These are phyloP conservation scores for Raphanus hybrid DNA, from an alignment of 441 rosid genomes.

Conservation along the genomic window DNA sequence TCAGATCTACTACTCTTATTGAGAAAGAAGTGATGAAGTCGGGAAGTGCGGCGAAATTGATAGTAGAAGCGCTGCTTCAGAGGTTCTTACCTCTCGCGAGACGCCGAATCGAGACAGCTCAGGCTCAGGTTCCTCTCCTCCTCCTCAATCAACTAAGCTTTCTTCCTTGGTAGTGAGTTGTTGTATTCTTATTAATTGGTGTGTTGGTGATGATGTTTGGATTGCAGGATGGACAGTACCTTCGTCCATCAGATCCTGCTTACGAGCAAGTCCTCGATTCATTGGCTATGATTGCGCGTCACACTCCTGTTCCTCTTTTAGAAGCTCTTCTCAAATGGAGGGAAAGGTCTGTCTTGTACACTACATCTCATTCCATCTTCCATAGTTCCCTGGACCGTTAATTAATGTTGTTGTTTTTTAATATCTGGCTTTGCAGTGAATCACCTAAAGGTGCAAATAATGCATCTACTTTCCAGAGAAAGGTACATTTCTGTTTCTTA, in stretches of 20 bases:
- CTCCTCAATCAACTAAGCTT: background rate
- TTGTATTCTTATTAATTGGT: background rate
- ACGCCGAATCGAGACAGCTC: constrained; percentile 99
- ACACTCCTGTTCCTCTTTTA: constrained; percentile 95
- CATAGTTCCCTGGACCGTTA: background rate
- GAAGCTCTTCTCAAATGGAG: constrained; percentile 99
- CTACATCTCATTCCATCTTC: background rate
- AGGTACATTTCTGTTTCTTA: constrained; percentile 56
- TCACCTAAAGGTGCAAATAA: constrained; percentile 99
- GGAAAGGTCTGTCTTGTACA: constrained; percentile 78
- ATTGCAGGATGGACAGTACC: constrained; percentile 94
- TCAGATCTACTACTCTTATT: constrained; percentile 6
- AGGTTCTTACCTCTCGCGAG: constrained; percentile 98
- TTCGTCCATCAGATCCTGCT: constrained; percentile 97
- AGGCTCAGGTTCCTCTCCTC: constrained; percentile 79
- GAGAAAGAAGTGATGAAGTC: constrained; percentile 65
- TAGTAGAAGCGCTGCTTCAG: constrained; percentile 96
- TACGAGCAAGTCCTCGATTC: constrained; percentile 98
- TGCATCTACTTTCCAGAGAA: constrained; percentile 98
- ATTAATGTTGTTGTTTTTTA: too few species aligned
- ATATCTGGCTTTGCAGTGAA: constrained; percentile 70
- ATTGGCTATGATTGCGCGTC: constrained; percentile 98
- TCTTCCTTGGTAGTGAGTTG: background rate
- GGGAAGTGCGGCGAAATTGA: constrained; percentile 93
- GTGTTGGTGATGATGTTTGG: constrained; percentile 24